Evolutionary conservation across 306 rosid genomes (phyloP).

Genomic region (Argentina anserina): DNA sequence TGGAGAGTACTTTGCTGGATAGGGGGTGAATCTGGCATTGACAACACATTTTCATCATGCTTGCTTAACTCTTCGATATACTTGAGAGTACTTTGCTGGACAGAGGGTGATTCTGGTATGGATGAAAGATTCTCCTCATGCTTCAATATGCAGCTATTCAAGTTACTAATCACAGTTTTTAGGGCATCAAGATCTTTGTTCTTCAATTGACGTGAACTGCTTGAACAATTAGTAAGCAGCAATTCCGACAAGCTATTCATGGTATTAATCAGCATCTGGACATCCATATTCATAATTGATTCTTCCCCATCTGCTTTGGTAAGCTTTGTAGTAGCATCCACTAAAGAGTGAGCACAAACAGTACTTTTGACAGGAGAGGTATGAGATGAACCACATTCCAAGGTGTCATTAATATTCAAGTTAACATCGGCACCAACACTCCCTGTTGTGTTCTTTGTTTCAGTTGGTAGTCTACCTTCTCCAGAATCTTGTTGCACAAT

Average conservation of each 20-base stretch:
- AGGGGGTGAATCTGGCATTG: slow-evolving; percentile 28
- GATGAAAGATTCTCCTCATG: slow-evolving; percentile 28
- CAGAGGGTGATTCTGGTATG: slow-evolving; percentile 29
- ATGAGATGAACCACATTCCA: slow-evolving; percentile 21
- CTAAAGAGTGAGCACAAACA: slow-evolving; percentile 26
- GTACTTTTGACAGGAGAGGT: slow-evolving; percentile 22
- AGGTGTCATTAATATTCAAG: slow-evolving; percentile 23
- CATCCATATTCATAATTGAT: slow-evolving; percentile 44
- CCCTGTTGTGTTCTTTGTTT: slow-evolving; percentile 23
- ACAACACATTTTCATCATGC: not conserved
- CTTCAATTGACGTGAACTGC: slow-evolving; percentile 40
- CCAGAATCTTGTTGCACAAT: slow-evolving; percentile 32
- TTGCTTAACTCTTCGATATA: slow-evolving; percentile 27
- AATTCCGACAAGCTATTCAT: slow-evolving; percentile 59
- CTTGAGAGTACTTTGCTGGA: slow-evolving; percentile 35
- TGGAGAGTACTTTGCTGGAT: slow-evolving; percentile 35
- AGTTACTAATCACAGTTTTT: slow-evolving; percentile 50
- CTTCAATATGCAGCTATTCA: slow-evolving; percentile 48
- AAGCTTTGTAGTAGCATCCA: slow-evolving; percentile 33
- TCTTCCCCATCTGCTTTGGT: slow-evolving; percentile 31
- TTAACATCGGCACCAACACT: slow-evolving; percentile 27
- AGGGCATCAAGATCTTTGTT: slow-evolving; percentile 44
- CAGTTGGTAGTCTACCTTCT: slow-evolving; percentile 28
- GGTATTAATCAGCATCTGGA: slow-evolving; percentile 48
- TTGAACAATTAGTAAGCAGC: slow-evolving; percentile 53